These are phyloP conservation scores for Pythium pyrilobum DNA, from an alignment of 352 stramenopile species.

Conservation along the genomic window DNA sequence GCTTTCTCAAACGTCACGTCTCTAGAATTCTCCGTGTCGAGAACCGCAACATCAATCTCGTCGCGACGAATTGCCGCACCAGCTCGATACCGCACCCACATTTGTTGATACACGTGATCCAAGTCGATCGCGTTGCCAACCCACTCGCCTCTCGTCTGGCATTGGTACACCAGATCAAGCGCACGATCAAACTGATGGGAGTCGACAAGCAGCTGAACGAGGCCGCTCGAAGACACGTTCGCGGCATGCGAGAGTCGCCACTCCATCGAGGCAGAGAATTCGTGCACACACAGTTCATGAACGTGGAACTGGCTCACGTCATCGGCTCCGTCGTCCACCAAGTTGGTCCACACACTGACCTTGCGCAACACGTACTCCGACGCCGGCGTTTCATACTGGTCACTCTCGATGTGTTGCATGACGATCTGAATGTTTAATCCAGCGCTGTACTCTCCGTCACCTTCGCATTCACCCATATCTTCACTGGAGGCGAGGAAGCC, in stretches of 20 bases:
- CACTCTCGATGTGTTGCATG: background rate
- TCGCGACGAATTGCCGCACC: background rate
- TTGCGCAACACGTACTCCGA: too few species aligned
- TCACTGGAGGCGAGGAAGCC: slow-evolving; percentile 7
- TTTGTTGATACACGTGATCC: slow-evolving; percentile 40
- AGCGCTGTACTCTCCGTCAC: background rate
- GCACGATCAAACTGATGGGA: slow-evolving; percentile 33
- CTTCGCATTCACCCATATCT: background rate
- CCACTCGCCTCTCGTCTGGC: background rate
- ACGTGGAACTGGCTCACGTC: background rate
- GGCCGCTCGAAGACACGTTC: slow-evolving; percentile 1
- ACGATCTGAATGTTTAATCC: background rate
- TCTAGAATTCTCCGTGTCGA: background rate
- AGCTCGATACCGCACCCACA: slow-evolving; percentile 41
- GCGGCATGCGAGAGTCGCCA: slow-evolving; percentile 1
- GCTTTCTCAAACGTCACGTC: slow-evolving; percentile 12
- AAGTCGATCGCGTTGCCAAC: slow-evolving; percentile 13
- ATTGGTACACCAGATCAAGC: slow-evolving; percentile 22
- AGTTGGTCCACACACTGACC: too few species aligned
- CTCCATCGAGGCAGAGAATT: background rate
- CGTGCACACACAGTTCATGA: background rate
- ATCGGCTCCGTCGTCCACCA: background rate
- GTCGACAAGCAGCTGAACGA: slow-evolving; percentile 37
- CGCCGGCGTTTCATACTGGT: background rate
- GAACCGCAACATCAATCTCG: slow-evolving; percentile 5